Evolutionary conservation across 768 basidiomycete species (phyloP), one percentile per base, ranked within the genome.

Genomic region (Podaxis pistillaris): DNA sequence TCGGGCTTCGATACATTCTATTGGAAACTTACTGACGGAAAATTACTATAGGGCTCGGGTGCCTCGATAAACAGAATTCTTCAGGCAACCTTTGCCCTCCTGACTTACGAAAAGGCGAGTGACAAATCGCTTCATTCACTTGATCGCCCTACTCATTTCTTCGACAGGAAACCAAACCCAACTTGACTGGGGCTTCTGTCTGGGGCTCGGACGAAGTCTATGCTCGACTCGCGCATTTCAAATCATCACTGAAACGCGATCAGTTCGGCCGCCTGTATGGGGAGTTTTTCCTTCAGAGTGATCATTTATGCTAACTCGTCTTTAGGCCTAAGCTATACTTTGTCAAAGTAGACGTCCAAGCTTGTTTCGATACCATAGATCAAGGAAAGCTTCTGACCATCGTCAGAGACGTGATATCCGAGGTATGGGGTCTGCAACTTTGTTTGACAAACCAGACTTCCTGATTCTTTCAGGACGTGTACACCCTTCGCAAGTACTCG

Each of bases 301-400:
- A 17, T 41, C 24, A 36, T 5, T 46, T 9, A 53, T 15, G 22
- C 41, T 63, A 13, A n/a, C 46, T 22, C 41, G 3, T 9, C 5
- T 28, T 28, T 56, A 96, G 96, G 40, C 94, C 96, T 0, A 87
- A 87, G 65, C 74, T 98, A 5, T 98, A 95, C 74, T 96, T 99
- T 68, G 96, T 95, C 56, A 99, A 99, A 73, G 86, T 97, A 26
- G 97, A 99, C 70, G 94, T 98, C 17, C 90, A 90, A 64, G 89
- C 96, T 6, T 97, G 95, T 68, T 99, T 98, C 78, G 97, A 99
- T 74, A 94, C 91, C 0, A 98, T 98, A 62, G 88, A 94, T 37
- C 97, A 98, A 73, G 80, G 84, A 7, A 95, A 89, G 68, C 75
- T 99, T 49, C 74, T 98, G 36, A 79, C 84, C 41, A 92, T 99